A percentile compares a stretch with the other conserved stretches of the same genome.
These are phyloP conservation scores for Rehmannia glutinosa DNA, from an alignment of 257 asterid species.

Conservation along the genomic window DNA sequence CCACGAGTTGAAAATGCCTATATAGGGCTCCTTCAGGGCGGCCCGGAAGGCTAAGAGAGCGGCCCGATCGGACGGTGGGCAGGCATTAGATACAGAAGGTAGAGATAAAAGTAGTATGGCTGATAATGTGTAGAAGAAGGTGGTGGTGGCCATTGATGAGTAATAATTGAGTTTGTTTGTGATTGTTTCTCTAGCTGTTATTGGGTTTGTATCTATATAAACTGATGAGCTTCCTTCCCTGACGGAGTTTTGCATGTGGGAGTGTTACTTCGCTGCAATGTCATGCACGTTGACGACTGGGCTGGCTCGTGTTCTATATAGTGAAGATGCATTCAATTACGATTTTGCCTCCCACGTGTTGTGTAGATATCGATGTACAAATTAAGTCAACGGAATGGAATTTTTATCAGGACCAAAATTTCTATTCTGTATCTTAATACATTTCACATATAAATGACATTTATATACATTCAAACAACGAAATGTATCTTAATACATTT, in stretches of 20 bases:
- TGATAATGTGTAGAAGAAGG: conserved; percentile 4
- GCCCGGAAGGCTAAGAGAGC: conserved; percentile 68
- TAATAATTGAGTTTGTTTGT: too few species aligned
- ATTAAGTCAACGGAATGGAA: too few species aligned
- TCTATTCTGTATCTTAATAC: too few species aligned
- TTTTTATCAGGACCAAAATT: too few species aligned
- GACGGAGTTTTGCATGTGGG: conserved; percentile 30
- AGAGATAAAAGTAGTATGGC: conserved; percentile 19
- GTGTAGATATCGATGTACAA: conserved; percentile 41
- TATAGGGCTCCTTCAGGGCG: conserved; percentile 48
- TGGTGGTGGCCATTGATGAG: conserved; percentile 26
- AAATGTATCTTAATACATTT: too few species aligned
- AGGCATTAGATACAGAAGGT: conserved; percentile 30
- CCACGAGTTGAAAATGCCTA: conserved; percentile 84
- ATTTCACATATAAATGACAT: too few species aligned
- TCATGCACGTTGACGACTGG: conserved; percentile 33
- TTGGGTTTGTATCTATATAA: too few species aligned
- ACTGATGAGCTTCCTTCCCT: too few species aligned
- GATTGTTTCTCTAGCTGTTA: conserved; percentile 7
- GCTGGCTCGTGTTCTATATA: conserved; percentile 20
- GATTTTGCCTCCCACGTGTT: conserved; percentile 40
- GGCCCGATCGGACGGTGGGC: conserved; percentile 72
- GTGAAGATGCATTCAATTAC: conserved; percentile 25
- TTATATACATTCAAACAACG: too few species aligned
- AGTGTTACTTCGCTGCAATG: conserved; percentile 11